These are phyloP conservation scores for Pythium graminicola DNA, from an alignment of 352 stramenopile species.

Conservation along the genomic window DNA sequence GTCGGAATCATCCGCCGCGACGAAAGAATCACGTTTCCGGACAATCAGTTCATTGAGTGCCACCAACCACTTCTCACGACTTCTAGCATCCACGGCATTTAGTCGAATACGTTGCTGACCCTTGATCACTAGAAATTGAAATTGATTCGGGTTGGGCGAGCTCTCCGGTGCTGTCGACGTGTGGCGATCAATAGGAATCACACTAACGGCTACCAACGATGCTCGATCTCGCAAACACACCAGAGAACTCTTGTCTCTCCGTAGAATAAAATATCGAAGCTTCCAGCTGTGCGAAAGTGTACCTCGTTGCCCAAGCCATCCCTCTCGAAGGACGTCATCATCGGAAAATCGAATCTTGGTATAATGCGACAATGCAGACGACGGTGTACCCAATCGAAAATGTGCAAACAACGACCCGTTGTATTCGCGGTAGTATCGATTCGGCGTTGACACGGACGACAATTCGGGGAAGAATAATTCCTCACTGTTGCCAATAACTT, in stretches of 20 bases:
- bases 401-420: conserved; percentile 60
- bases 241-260: conserved; percentile 58
- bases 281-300: conserved; percentile 77
- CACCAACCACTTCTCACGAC: conserved; percentile 57
- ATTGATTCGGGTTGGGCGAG: conserved; percentile 57
- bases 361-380: conserved; percentile 38
- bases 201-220: conserved; percentile 62
- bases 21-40: conserved; percentile 64
- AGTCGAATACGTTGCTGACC: conserved; percentile 56
- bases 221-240: conserved; percentile 68
- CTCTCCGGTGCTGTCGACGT: conserved; percentile 64
- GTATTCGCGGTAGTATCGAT: conserved; percentile 62
- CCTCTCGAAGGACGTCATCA: conserved; percentile 66
- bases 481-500: background rate
- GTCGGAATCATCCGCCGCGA: conserved; percentile 66
- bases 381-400: conserved; percentile 39
- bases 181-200: conserved; percentile 68
- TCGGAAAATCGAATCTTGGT: conserved; percentile 56
- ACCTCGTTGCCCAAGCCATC: conserved; percentile 65
- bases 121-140: conserved; percentile 78
- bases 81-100: conserved; percentile 60
- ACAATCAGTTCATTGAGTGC: conserved; percentile 81
- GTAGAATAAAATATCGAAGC: conserved; percentile 75
- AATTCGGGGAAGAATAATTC: background rate
- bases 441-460: background rate